A percentile compares a stretch with the other conserved stretches of the same genome.
These are phyloP conservation scores for Pugionium cornutum DNA, from an alignment of 345 rosid species.

Conservation along the genomic window DNA sequence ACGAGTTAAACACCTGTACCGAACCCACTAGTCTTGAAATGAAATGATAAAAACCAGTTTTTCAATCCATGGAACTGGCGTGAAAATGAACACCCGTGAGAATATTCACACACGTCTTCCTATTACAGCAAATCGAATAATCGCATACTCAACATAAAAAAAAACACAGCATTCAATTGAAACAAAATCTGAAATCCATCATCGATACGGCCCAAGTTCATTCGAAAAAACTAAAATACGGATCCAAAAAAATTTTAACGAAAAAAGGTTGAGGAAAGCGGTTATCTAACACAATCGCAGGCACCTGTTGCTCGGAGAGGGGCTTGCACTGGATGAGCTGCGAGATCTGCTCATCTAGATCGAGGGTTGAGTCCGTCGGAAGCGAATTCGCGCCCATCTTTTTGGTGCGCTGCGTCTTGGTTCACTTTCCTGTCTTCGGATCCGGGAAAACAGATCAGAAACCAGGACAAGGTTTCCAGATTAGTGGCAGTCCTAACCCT, in stretches of 20 bases:
- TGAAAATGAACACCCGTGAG: slow-evolving; percentile 23
- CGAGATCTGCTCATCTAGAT: slow-evolving; percentile 41
- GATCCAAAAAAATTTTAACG: slow-evolving; percentile 2
- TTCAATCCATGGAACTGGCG: not conserved
- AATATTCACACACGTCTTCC: slow-evolving; percentile 6
- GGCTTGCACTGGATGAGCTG: slow-evolving; percentile 96
- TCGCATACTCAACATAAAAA: not conserved
- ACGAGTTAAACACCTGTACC: not conserved
- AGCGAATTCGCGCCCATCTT: slow-evolving; percentile 71
- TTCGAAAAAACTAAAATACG: not conserved
- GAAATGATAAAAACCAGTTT: not conserved
- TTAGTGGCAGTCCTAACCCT: slow-evolving; percentile 66
- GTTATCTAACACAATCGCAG: not conserved
- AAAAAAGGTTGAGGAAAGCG: not conserved
- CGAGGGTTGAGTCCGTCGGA: slow-evolving; percentile 55
- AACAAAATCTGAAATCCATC: slow-evolving; percentile 29
- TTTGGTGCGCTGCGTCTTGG: not conserved
- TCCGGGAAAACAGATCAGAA: slow-evolving; percentile 28
- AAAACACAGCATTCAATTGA: not conserved
- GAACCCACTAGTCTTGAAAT: not conserved
- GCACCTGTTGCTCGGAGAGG: slow-evolving; percentile 77
- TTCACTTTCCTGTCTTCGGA: slow-evolving; percentile 17
- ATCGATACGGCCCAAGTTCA: slow-evolving; percentile 5
- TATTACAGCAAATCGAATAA: slow-evolving; percentile 6
- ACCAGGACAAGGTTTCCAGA: slow-evolving; percentile 41